phyloP scores from a whole-genome alignment of 2,329 filamentous ascomycete species.

The Magnaporthales sp. region DNA sequence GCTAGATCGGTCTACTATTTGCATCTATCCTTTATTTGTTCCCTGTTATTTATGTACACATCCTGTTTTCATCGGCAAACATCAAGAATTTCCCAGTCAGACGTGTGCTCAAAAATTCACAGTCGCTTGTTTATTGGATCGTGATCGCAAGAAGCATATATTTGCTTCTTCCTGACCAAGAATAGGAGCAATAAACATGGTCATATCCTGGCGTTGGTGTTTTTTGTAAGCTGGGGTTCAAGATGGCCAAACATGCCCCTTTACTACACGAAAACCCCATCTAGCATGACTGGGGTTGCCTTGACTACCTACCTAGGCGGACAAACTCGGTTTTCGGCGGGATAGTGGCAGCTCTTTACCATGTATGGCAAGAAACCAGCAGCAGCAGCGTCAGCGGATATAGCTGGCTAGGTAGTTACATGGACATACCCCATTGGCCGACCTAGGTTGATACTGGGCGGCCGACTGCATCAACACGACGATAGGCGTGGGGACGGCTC shows the following conservation, averaged over 20 bases:
- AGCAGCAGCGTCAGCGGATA: background rate
- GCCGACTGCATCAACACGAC: background rate
- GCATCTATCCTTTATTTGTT: background rate
- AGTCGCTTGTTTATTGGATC: background rate
- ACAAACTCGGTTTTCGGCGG: background rate
- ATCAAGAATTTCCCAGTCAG: background rate
- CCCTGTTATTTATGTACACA: background rate
- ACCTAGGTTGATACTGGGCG: background rate
- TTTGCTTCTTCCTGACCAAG: background rate
- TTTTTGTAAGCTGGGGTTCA: no score
- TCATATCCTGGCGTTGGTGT: no score
- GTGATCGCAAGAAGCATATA: background rate
- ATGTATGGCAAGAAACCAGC: background rate
- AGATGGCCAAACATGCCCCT: no score
- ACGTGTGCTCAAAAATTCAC: background rate
- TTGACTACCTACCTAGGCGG: background rate
- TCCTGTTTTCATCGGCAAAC: background rate
- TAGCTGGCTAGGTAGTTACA: background rate
- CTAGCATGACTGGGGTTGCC: background rate
- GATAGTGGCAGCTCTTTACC: background rate
- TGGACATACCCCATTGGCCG: background rate
- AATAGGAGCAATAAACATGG: background rate
- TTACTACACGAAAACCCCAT: background rate
- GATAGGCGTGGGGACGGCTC: background rate
- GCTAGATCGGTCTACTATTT: background rate